Evolutionary conservation across 495 filamentous ascomycete genomes (phyloP).

Genomic region (Clavariopsis aquatica): DNA sequence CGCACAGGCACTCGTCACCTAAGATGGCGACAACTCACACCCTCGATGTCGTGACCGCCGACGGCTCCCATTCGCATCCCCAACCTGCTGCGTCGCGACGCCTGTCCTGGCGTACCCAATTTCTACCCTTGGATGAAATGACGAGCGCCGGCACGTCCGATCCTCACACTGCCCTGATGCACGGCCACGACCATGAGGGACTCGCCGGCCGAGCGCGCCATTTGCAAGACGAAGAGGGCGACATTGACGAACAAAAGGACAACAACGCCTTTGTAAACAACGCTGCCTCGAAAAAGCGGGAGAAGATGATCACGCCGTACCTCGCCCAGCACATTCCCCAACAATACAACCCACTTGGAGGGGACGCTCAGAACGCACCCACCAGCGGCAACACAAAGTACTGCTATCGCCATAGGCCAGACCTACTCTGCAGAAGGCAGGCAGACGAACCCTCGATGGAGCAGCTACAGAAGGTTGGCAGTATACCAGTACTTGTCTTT

Average conservation of each 20-base stretch:
- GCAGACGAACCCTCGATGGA: conserved; percentile 96
- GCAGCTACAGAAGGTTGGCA: conserved; percentile 76
- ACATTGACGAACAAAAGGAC: conserved; percentile 1
- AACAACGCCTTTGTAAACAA: conserved; percentile 26
- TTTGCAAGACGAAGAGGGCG: conserved; percentile 4
- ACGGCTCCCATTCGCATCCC: not conserved
- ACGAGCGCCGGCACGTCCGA: conserved; percentile 7
- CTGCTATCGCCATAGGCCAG: conserved; percentile 93
- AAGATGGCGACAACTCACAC: conserved; percentile 32
- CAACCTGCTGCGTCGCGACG: conserved; percentile 16
- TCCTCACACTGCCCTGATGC: conserved; percentile 32
- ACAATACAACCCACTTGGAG: conserved; percentile 39
- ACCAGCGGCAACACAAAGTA: conserved; percentile 71
- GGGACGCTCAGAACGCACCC: conserved; percentile 2
- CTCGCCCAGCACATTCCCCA: conserved; percentile 41
- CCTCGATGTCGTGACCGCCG: conserved; percentile 23
- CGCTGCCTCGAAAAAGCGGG: conserved; percentile 23
- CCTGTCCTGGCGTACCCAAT: conserved; percentile 28
- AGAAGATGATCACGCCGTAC: conserved; percentile 40
- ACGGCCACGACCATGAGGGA: conserved; percentile 37
- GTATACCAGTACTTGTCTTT: conserved; percentile 25
- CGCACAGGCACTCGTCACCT: conserved; percentile 9
- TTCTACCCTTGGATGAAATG: conserved; percentile 5
- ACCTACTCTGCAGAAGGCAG: conserved; percentile 87
- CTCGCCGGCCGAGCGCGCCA: conserved; percentile 12